Evolutionary conservation across 768 basidiomycete species (phyloP).

Genomic region (Royoungia palumana): DNA sequence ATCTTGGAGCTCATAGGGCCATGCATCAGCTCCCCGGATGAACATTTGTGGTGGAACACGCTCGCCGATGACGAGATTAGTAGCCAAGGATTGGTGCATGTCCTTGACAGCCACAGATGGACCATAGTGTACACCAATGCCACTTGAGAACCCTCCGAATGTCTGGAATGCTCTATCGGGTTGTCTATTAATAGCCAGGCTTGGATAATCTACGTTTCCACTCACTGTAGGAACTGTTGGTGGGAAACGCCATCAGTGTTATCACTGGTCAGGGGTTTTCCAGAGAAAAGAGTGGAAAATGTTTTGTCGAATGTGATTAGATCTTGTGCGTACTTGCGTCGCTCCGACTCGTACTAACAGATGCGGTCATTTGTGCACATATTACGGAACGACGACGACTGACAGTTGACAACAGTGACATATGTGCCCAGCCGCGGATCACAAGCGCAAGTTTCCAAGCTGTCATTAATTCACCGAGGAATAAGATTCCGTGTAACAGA

Average conservation of each 20-base stretch:
- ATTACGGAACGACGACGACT: conserved; percentile 8
- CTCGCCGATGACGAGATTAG: conserved; percentile 45
- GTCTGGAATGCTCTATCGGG: conserved; percentile 42
- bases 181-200: background rate
- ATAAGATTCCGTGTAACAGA: background rate
- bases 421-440: conserved; percentile 45
- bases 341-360: conserved; percentile 49
- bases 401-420: conserved; percentile 46
- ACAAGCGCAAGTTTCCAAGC: conserved; percentile 55
- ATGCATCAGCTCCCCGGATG: conserved; percentile 44
- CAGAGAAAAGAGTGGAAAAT: conserved; percentile 51
- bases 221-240: conserved; percentile 44
- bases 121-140: conserved; percentile 48
- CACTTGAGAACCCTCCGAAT: conserved; percentile 46
- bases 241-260: conserved; percentile 38
- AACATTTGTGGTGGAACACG: conserved; percentile 48
- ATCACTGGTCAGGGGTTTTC: conserved; percentile 42
- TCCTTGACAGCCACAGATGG: conserved; percentile 38
- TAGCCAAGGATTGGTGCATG: conserved; percentile 36
- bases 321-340: conserved; percentile 51
- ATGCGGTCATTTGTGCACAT: background rate
- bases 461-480: conserved; percentile 11
- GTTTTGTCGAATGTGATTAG: conserved; percentile 52
- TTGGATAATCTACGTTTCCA: background rate
- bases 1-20: conserved; percentile 49